Conservation (phyloP, 176 grass and related monocot genomes). For the Musa acuminata region DNA sequence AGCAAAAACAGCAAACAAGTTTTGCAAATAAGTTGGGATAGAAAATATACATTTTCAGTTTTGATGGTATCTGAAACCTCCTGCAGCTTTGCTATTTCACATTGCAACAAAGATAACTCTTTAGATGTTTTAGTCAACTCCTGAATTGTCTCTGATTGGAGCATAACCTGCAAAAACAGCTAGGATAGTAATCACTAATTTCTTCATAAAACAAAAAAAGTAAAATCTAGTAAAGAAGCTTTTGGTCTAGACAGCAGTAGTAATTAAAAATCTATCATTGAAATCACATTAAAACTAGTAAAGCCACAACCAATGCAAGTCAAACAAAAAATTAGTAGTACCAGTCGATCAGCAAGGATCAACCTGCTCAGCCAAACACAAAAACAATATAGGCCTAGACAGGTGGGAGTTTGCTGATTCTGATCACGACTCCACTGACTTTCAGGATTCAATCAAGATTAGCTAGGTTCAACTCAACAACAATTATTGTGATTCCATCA, state of each 20-base stretch:
- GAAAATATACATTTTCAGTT: slow-evolving; percentile 68
- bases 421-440: neutral
- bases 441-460: neutral
- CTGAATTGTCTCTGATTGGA: slow-evolving; percentile 94
- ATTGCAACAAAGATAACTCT: slow-evolving; percentile 70
- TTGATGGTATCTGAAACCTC: slow-evolving; percentile 65
- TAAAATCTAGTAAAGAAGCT: neutral
- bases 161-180: slow-evolving; percentile 65
- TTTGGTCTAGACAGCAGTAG: neutral
- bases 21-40: neutral
- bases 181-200: too few relatives aligned
- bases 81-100: slow-evolving; percentile 56
- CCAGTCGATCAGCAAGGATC: too few relatives aligned
- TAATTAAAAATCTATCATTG: neutral
- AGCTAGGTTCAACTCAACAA: neutral
- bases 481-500: too few relatives aligned
- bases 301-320: too few relatives aligned
- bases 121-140: slow-evolving; percentile 95
- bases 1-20: neutral
- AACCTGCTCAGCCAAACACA: neutral
- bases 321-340: too few relatives aligned
- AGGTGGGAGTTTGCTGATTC: neutral
- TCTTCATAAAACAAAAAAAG: too few relatives aligned
- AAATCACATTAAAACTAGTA: too few relatives aligned
- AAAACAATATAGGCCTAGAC: neutral